Evolutionary conservation across 2,329 filamentous ascomycete species (phyloP).

Genomic region (Incumbomyces lentus): DNA sequence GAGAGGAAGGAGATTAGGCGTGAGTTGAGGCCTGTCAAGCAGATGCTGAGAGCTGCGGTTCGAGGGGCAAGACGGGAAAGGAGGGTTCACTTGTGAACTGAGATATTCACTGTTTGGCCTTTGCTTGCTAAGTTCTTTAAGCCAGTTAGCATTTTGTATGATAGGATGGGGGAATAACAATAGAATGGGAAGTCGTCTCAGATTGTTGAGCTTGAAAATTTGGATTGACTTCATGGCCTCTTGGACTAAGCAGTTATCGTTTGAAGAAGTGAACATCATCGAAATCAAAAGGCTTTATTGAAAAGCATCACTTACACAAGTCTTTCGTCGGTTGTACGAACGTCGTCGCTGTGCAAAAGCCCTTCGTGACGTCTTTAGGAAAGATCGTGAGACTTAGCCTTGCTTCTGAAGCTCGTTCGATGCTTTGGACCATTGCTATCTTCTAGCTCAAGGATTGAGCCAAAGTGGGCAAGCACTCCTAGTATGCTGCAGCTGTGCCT

Average conservation of each 20-base stretch:
- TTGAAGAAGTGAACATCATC: slow-evolving; percentile 8
- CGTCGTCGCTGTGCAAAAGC: not conserved
- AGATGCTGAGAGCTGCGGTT: slow-evolving; percentile 3
- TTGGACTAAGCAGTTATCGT: slow-evolving; percentile 9
- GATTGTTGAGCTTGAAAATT: slow-evolving; percentile 10
- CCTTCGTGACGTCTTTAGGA: not conserved
- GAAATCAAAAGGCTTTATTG: not conserved
- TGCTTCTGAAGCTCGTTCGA: no score
- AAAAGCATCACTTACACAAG: not conserved
- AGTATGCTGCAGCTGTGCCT: slow-evolving; percentile 12
- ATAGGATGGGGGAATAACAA: not conserved
- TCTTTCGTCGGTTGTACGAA: not conserved
- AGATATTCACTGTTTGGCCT: not conserved
- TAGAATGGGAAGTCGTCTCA: slow-evolving; percentile 2
- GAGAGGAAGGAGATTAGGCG: slow-evolving; percentile 4
- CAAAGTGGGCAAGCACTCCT: not conserved
- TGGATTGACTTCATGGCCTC: slow-evolving; percentile 6
- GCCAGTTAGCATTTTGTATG: not conserved
- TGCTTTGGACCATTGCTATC: no score
- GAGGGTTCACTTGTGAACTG: not conserved
- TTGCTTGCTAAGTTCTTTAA: not conserved
- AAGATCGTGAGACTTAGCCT: no score
- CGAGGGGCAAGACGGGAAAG: slow-evolving; percentile 1
- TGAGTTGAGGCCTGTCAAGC: slow-evolving; percentile 6
- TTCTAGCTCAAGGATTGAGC: not conserved